Evolutionary conservation across 441 rosid genomes (phyloP), one percentile per base, ranked within the genome.

Genomic region (Flueggea neowawraea): DNA sequence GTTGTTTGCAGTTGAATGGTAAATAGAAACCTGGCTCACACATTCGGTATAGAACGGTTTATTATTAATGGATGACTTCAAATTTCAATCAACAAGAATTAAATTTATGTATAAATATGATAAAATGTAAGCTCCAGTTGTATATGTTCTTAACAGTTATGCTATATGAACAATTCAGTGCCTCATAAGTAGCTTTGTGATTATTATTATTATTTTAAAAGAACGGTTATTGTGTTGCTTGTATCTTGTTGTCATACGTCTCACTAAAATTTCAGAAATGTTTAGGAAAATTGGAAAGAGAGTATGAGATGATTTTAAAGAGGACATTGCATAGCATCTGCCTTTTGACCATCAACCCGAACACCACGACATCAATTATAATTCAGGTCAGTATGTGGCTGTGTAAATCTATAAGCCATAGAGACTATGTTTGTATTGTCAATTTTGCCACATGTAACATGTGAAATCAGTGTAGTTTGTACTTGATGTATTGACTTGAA

Each of bases 311-410:
- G 88, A 84, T 94, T 52, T 63, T 90, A 52, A 94, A 87, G 76
- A 82, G 77, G 73, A 94, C 97, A 55, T 73, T 94, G 78, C 93
- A 87, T 65, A 87, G 89, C 69, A 85, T 94, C 67, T 88, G 91
- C 65, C 71, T 90, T 55, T 73, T 87, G 80, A 87, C 91, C 2
- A 60, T 85, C 48, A 86, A 94, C 69, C 95, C 91, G 36, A 90
- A 94, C 70, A 93, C 96, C 55, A 88, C 96, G 11, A 87, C 97
- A 0, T 88, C 96, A 7, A 62, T 94, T 60, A 83, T 90, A 53
- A 55, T 94, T 76, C 93, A 90, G 85, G 98, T 93, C 41, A 22
- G 28, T 22, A 22, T 57, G 70, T 31, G 7, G 28, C 57, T 58
- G 8, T 51, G 10, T 52, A 31, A 54, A 55, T 17, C 33, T 39